Evolutionary conservation across 352 stramenopile genomes (phyloP).

Genomic region (Pythium pyrilobum): DNA sequence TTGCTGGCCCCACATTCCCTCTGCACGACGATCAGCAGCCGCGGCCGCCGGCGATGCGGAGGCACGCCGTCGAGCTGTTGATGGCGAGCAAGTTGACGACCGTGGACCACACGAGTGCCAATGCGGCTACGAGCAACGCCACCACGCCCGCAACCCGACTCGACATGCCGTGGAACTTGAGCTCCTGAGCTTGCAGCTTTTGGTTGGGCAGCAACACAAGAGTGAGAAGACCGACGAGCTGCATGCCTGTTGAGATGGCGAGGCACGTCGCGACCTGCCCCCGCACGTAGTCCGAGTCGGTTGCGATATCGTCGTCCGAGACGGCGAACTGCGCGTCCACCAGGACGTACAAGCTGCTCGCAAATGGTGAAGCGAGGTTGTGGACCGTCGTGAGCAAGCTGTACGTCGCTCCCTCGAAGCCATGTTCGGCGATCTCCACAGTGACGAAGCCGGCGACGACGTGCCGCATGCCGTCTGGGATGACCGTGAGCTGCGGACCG

Average conservation of each 20-base stretch:
- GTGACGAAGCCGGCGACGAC: constrained; percentile 57
- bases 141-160: constrained; percentile 35
- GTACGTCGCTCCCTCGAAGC: constrained; percentile 63
- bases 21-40: constrained; percentile 47
- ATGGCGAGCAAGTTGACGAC: constrained; percentile 58
- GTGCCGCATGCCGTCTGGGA: constrained; percentile 58
- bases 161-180: constrained; percentile 47
- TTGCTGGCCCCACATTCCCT: background rate
- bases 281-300: constrained; percentile 51
- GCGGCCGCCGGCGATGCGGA: constrained; percentile 51
- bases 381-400: constrained; percentile 62
- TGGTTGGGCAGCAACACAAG: constrained; percentile 55
- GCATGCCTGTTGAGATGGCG: constrained; percentile 39
- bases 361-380: constrained; percentile 54
- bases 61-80: constrained; percentile 52
- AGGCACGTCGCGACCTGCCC: constrained; percentile 54
- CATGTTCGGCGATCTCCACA: constrained; percentile 66
- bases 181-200: constrained; percentile 51
- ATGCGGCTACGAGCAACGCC: constrained; percentile 31
- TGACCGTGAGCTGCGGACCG: constrained; percentile 42
- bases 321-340: constrained; percentile 56
- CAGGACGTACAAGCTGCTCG: constrained; percentile 43
- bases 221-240: constrained; percentile 40
- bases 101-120: constrained; percentile 43
- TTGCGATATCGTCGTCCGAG: constrained; percentile 47